A percentile compares a stretch with the other conserved stretches of the same genome.
Conservation (phyloP, 148 eudicot genomes). For the Vaccinium vitisidaea region DNA sequence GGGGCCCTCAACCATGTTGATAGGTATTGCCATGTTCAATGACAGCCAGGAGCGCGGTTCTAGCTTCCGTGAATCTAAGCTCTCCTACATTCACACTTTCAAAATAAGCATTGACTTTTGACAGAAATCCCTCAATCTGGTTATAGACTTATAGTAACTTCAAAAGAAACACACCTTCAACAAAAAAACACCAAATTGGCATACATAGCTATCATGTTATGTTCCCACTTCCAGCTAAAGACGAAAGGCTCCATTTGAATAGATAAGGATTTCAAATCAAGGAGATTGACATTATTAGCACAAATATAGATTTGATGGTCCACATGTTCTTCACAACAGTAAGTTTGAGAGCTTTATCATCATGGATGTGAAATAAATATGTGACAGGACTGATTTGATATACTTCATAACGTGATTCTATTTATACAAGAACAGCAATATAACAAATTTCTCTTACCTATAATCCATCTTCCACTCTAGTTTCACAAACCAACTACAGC, state of each 20-base stretch:
- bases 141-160: neutral
- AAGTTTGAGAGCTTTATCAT: neutral
- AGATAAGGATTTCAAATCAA: neutral
- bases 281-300: neutral
- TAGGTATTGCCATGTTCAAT: constrained; percentile 84
- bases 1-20: constrained; percentile 69
- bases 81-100: constrained; percentile 52
- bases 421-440: no score
- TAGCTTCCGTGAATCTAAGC: constrained; percentile 86
- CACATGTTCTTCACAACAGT: neutral
- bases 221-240: neutral
- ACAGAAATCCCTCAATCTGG: neutral
- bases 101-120: neutral
- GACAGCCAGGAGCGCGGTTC: constrained; percentile 80
- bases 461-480: neutral
- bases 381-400: neutral
- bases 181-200: neutral
- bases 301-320: neutral
- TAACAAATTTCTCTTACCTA: neutral
- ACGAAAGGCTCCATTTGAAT: neutral
- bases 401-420: no score
- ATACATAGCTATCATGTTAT: neutral
- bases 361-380: neutral
- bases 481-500: neutral
- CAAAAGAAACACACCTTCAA: neutral